Conservation (phyloP, 345 rosid genomes). For the Camelina sativa region DNA sequence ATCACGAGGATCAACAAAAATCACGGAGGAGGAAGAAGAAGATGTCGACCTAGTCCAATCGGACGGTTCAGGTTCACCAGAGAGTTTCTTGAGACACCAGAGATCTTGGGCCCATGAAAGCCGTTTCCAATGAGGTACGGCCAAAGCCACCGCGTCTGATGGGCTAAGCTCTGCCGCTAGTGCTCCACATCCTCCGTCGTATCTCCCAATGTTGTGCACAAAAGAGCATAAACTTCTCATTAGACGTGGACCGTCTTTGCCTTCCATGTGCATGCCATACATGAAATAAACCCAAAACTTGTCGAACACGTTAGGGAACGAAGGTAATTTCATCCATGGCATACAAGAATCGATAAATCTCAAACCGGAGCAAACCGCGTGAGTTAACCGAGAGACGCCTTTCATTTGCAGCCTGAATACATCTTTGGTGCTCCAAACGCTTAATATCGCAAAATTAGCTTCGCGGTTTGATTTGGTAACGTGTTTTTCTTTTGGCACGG, state of each 20-base stretch:
- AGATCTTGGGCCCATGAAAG: conserved; percentile 70
- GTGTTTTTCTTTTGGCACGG: conserved; percentile 46
- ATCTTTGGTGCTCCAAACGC: conserved; percentile 79
- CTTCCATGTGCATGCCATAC: conserved; percentile 74
- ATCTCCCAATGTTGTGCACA: conserved; percentile 67
- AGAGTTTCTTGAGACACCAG: conserved; percentile 72
- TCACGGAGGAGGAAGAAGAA: conserved; percentile 40
- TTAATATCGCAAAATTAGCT: conserved; percentile 55
- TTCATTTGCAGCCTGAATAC: conserved; percentile 67
- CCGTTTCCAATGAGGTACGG: conserved; percentile 74
- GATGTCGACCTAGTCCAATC: conserved; percentile 55
- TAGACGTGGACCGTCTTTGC: conserved; percentile 52
- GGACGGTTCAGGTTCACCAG: conserved; percentile 18
- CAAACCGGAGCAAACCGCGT: conserved; percentile 57
- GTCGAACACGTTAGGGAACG: conserved; percentile 69
- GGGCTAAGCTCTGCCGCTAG: conserved; percentile 65
- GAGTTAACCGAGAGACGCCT: conserved; percentile 56
- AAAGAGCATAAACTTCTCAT: conserved; percentile 63
- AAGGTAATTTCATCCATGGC: conserved; percentile 74
- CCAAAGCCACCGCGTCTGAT: conserved; percentile 55
- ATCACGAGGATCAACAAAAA: conserved; percentile 85
- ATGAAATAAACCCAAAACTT: conserved; percentile 66
- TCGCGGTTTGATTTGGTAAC: conserved; percentile 49
- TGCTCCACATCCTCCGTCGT: conserved; percentile 71
- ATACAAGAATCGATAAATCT: conserved; percentile 67